These are phyloP conservation scores for Rugonectria rugulosa DNA, from an alignment of 2,329 filamentous ascomycete genomes.

Conservation along the genomic window DNA sequence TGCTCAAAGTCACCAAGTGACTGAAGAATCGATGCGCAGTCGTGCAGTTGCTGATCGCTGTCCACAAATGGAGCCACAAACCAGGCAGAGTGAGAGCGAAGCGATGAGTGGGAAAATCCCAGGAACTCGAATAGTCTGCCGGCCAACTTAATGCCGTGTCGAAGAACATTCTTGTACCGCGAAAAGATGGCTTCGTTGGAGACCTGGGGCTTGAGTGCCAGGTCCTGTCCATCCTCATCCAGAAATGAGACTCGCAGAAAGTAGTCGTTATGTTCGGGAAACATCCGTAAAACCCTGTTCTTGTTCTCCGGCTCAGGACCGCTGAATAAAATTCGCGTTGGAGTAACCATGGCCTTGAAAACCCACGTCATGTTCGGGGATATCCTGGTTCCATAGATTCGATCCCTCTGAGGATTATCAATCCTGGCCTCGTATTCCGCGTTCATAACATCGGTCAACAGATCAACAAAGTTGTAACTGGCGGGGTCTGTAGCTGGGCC, in stretches of 20 bases:
- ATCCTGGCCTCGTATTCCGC: conserved; percentile 50
- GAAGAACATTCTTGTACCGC: conserved; percentile 68
- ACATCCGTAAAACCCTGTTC: conserved; percentile 76
- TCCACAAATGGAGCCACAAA: conserved; percentile 58
- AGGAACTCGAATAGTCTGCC: conserved; percentile 71
- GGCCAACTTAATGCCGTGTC: conserved; percentile 67
- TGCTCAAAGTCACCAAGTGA: conserved; percentile 58
- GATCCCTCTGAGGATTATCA: conserved; percentile 33
- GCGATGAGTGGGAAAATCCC: conserved; percentile 81
- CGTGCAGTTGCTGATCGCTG: conserved; percentile 41
- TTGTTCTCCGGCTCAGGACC: conserved; percentile 72
- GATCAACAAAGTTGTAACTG: conserved; percentile 47
- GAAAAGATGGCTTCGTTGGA: conserved; percentile 57
- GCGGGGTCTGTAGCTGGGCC: conserved; percentile 57
- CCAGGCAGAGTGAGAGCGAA: conserved; percentile 77
- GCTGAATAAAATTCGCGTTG: conserved; percentile 62
- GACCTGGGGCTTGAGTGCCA: conserved; percentile 64
- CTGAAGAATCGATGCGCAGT: conserved; percentile 53
- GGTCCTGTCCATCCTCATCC: conserved; percentile 74
- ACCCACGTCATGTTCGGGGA: conserved; percentile 56
- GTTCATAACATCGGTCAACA: conserved; percentile 50
- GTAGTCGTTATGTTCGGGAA: conserved; percentile 62
- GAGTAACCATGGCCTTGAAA: conserved; percentile 66
- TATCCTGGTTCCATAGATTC: conserved; percentile 37
- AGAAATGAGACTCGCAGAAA: conserved; percentile 77